phyloP scores from a whole-genome alignment of 768 basidiomycete species.

The Tulasnella sp. region DNA sequence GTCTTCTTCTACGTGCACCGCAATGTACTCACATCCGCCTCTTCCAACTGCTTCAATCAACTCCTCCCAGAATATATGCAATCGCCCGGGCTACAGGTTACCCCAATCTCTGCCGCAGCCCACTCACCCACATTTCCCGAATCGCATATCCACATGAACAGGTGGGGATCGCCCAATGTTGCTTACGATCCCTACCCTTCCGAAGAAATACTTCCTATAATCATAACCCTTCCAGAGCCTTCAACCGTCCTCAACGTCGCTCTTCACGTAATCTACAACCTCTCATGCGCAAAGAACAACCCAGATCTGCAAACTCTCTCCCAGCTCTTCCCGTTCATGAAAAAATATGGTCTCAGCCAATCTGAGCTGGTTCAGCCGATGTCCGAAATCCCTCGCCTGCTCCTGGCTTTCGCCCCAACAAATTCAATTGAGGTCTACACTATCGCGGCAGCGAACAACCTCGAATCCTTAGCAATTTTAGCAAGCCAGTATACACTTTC shows the following conservation, averaged over 20 bases:
- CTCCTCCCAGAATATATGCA: too few species aligned
- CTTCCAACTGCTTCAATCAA: conserved; percentile 50
- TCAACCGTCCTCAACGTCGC: conserved; percentile 2
- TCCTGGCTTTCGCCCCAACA: conserved; percentile 55
- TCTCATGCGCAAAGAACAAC: conserved; percentile 12
- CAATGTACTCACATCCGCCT: conserved; percentile 42
- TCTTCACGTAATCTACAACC: conserved; percentile 4
- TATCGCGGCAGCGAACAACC: conserved; percentile 50
- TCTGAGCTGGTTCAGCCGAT: conserved; percentile 24
- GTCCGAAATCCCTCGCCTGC: conserved; percentile 23
- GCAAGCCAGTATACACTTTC: conserved; percentile 64
- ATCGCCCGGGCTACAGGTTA: too few species aligned
- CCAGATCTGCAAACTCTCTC: conserved; percentile 42
- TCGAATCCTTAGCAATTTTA: conserved; percentile 61
- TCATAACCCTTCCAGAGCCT: not conserved
- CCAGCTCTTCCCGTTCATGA: conserved; percentile 43
- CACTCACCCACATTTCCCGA: too few species aligned
- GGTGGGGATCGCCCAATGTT: too few species aligned
- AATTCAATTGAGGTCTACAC: conserved; percentile 61
- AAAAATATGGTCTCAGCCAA: conserved; percentile 46
- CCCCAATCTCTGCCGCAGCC: too few species aligned
- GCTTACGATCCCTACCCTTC: not conserved
- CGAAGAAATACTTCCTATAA: not conserved
- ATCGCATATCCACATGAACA: too few species aligned
- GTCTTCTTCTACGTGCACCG: conserved; percentile 78